These are phyloP conservation scores for Metarhizium sp. DNA, from an alignment of 2,329 filamentous ascomycete species.

Conservation along the genomic window DNA sequence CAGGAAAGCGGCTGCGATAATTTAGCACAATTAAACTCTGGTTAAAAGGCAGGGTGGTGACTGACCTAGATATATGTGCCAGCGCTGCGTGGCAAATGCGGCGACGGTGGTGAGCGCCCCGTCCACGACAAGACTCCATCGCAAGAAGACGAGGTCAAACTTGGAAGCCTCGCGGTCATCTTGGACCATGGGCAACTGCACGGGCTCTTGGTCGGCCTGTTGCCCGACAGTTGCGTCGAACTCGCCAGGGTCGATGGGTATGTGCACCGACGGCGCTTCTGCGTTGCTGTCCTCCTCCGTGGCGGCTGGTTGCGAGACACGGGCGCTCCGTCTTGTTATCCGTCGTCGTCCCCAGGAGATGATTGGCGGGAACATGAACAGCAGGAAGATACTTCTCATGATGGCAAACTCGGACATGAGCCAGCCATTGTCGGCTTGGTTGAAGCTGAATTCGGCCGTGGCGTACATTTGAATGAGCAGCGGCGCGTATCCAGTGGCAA, in stretches of 20 bases:
- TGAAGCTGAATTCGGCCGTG: conserved; percentile 44
- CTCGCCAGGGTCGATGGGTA: conserved; percentile 28
- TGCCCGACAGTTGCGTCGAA: conserved; percentile 32
- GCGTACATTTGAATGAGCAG: conserved; percentile 52
- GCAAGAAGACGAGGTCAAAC: conserved; percentile 60
- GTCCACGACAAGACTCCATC: conserved; percentile 56
- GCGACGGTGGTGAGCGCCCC: conserved; percentile 54
- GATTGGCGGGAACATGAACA: conserved; percentile 43
- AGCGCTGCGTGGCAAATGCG: conserved; percentile 50
- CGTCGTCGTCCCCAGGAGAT: conserved; percentile 34
- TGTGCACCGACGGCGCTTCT: conserved; percentile 1
- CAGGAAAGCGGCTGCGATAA: conserved; percentile 42
- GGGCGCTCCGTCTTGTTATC: neutral
- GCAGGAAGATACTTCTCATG: conserved; percentile 44
- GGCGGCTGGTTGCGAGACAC: neutral
- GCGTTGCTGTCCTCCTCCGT: conserved; percentile 6
- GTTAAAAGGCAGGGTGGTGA: neutral
- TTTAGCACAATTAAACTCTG: no score
- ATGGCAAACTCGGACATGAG: conserved; percentile 47
- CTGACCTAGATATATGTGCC: conserved; percentile 58
- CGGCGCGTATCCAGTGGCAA: conserved; percentile 60
- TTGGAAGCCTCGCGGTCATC: conserved; percentile 37
- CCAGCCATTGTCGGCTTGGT: conserved; percentile 45
- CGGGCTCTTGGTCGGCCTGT: conserved; percentile 35
- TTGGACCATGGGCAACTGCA: conserved; percentile 14